Evolutionary conservation across 208 protist genomes (phyloP), one percentile per base, ranked within the genome.

Genomic region (Trypanosoma rangeli): DNA sequence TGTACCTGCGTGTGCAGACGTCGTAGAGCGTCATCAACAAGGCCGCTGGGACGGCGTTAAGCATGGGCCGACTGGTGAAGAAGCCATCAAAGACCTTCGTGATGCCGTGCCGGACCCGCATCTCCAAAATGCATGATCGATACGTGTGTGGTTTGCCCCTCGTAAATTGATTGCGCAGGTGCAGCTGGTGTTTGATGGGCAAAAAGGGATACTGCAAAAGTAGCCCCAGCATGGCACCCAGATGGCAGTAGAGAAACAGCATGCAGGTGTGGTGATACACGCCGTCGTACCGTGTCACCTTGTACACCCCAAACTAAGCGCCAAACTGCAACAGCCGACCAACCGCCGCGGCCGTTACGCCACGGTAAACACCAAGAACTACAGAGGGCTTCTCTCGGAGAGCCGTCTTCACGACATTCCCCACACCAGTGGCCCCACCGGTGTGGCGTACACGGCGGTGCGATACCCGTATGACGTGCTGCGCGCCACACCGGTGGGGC

Each of bases 21-120:
- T 96, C 91, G 66, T 93, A 96, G 0, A 81, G 8, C 13, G 64
- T 77, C 77, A 96, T 73, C 20, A 92, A 61, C 64, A 94, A 70
- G 39, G 91, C 91, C 20, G 82, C 63, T 26, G 88, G 81, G 39
- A 92, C 65, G 5, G 91, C 84, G 65, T 85, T 78, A 28, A 96
- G 75, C 20, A 92, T 60, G 3, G 91, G 91, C 24, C 81, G 76
- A 18, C 74, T 64, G 35, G 60, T 64, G 58, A 94, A 96, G 70
- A 94, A 96, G 29, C 91, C 91, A 33, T 96, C 91, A 73, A 78
- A 96, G 33, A 96, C 61, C 62, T 90, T 92, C 7, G 85, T 86
- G 24, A 94, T 70, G 33, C 88, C 91, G 68, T 92, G 85, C 26
- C 78, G 78, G 0, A 74, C 78, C 7, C 86, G 86, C 46, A 94